A percentile compares a stretch with the other conserved stretches of the same genome.
Conservation (phyloP, 371 early-diverging fungal genomes). For the Coemansia sp. region DNA sequence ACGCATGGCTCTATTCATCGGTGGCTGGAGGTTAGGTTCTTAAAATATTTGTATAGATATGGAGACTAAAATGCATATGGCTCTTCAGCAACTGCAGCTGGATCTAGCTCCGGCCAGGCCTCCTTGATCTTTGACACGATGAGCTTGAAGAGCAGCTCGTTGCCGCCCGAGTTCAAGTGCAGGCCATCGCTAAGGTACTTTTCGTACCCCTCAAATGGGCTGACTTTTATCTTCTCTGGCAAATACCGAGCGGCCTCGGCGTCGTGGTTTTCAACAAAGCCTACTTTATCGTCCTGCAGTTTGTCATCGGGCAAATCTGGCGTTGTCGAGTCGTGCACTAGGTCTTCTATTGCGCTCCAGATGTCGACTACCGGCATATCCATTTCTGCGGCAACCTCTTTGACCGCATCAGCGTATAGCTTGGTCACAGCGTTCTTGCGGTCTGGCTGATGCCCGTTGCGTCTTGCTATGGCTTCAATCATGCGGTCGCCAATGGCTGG, state of each 20-base stretch:
- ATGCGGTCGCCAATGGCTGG: conserved; percentile 66
- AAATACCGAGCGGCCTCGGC: not conserved
- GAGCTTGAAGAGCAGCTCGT: conserved; percentile 22
- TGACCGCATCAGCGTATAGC: conserved; percentile 62
- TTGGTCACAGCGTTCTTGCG: conserved; percentile 38
- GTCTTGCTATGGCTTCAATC: conserved; percentile 48
- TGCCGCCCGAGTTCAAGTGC: conserved; percentile 19
- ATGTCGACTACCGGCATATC: conserved; percentile 57
- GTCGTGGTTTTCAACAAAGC: not conserved
- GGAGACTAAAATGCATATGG: conserved; percentile 7
- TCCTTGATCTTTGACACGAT: conserved; percentile 1
- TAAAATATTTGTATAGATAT: not conserved
- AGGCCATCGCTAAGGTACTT: conserved; percentile 23
- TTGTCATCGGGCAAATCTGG: not conserved
- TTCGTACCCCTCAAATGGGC: conserved; percentile 24
- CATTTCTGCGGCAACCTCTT: conserved; percentile 52
- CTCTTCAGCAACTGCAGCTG: conserved; percentile 1
- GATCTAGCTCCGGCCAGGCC: conserved; percentile 16
- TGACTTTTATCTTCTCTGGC: not conserved
- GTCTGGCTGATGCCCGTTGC: conserved; percentile 5
- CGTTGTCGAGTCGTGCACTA: not conserved
- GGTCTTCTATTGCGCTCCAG: conserved; percentile 56
- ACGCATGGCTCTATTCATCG: too few species aligned
- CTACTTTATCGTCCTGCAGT: not conserved
- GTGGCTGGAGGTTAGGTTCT: too few species aligned